These are phyloP conservation scores for Phaeosphaeria sp. DNA, from an alignment of 2,329 filamentous ascomycete species.

Conservation along the genomic window DNA sequence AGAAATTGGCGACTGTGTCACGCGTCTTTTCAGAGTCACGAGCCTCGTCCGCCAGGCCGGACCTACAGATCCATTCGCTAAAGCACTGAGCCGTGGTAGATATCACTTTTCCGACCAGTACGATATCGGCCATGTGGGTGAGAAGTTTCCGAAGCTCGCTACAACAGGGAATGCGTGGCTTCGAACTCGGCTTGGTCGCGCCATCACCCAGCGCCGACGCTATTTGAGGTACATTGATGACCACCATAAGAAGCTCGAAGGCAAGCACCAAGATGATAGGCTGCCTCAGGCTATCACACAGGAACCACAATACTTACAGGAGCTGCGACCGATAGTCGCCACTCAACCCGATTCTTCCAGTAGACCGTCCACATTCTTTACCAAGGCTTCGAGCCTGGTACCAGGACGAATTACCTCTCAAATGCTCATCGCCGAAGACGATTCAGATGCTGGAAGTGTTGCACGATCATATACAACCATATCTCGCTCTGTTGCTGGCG, in stretches of 20 bases:
- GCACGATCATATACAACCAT: conserved; percentile 18
- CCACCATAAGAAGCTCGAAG: conserved; percentile 19
- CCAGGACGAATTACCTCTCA: conserved; percentile 12
- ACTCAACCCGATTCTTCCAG: conserved; percentile 7
- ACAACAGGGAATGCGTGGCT: conserved; percentile 15
- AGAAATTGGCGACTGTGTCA: conserved; percentile 17
- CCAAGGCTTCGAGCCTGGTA: conserved; percentile 17
- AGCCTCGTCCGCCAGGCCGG: conserved; percentile 22
- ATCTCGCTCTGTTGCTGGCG: conserved; percentile 15
- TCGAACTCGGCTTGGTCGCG: conserved; percentile 17
- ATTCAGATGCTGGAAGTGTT: conserved; percentile 16
- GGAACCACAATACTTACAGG: not conserved
- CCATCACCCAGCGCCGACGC: conserved; percentile 26
- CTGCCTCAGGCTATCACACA: not conserved
- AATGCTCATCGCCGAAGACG: conserved; percentile 7
- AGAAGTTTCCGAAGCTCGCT: conserved; percentile 15
- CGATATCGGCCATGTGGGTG: not conserved
- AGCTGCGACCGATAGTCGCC: not conserved
- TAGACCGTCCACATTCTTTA: conserved; percentile 17
- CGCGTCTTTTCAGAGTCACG: conserved; percentile 21
- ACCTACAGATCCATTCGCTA: conserved; percentile 17
- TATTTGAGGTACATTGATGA: conserved; percentile 26
- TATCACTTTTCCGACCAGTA: conserved; percentile 17
- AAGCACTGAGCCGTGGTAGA: conserved; percentile 18
- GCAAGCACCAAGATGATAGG: not conserved